Percentiles rank a stretch among this genome's conserved stretches.
Conservation (phyloP, 768 basidiomycete species). For the Pholiota microspora region DNA sequence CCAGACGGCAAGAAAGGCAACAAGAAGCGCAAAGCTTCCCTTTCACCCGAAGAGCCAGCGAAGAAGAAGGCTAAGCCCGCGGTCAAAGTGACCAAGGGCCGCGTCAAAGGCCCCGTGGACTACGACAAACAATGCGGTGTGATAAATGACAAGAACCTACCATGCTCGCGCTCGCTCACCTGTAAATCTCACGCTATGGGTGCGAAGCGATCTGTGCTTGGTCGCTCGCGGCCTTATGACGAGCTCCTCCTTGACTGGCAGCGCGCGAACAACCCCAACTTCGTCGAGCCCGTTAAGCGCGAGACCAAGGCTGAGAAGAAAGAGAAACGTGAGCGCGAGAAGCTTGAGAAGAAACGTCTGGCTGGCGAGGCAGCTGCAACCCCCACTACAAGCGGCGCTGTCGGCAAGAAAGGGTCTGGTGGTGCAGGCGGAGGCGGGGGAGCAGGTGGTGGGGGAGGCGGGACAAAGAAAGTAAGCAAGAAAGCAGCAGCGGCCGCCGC, state of each 20-base stretch:
- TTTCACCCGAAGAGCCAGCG: conserved; percentile 62
- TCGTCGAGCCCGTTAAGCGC: conserved; percentile 82
- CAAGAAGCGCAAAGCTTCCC: conserved; percentile 85
- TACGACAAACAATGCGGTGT: conserved; percentile 94
- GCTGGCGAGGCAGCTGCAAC: conserved; percentile 60
- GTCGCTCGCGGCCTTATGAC: conserved; percentile 82
- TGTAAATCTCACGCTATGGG: conserved; percentile 99
- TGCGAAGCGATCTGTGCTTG: conserved; percentile 88
- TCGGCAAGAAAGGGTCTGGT: too few species aligned
- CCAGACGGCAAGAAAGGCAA: conserved; percentile 45
- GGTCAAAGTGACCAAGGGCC: conserved; percentile 74
- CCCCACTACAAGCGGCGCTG: conserved; percentile 33
- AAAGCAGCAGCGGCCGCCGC: conserved; percentile 55
- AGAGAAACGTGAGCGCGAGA: conserved; percentile 79
- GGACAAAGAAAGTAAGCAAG: conserved; percentile 62
- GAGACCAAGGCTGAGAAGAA: conserved; percentile 88
- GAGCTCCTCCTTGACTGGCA: conserved; percentile 91
- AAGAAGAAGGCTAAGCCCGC: conserved; percentile 76
- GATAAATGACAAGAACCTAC: conserved; percentile 91
- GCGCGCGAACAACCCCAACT: conserved; percentile 82
- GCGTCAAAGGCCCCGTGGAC: conserved; percentile 84
- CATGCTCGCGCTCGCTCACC: conserved; percentile 92
- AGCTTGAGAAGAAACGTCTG: conserved; percentile 76
- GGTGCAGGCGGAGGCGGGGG: conserved; percentile 32
- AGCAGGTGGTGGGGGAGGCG: conserved; percentile 1